Evolutionary conservation across 306 rosid genomes (phyloP), one percentile per base, ranked within the genome.

Genomic region (Casuarina glauca): DNA sequence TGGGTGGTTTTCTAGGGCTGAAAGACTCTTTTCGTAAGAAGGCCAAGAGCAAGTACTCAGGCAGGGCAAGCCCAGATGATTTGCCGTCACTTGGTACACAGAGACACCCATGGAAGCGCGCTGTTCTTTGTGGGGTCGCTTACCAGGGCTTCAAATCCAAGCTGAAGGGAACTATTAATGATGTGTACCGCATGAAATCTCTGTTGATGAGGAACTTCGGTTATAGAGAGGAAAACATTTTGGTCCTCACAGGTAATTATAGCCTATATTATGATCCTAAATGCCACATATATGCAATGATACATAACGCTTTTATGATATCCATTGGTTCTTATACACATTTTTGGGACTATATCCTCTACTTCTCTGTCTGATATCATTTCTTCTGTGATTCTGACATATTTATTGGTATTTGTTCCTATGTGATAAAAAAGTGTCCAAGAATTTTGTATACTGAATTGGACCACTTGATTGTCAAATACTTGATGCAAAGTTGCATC

Each of bases 91-190:
- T 63, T 41, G 55, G 79, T 39, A 5, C 12, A 1, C 49, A 67
- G 36, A 17, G 0, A n/a, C 17, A 75, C 83, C 46, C 11, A 58
- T 80, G 68, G 39, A 94, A 88, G 83, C 89, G 97, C 0, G 98
- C 97, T 1, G 86, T 94, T 87, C 94, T 92, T 12, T 89, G 94
- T 69, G 98, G 93, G 43, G 91, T 92, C 73, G 80, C 91, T 36
- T 92, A 94, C 84, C 79, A 69, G 60, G 48, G 70, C 11, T 45
- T 36, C 69, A 94, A 87, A 74, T 82, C 75, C 82, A 85, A 38
- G 76, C 92, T 92, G 81, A 83, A 73, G 60, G 97, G 98, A 51
- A 81, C 91, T n/a, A 38, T 77, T 3, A 90, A 92, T 69, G 98
- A 94, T 58, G 88, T 89, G 39, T 72, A 6, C 1, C 84, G 79